Evolutionary conservation across 179 eudicot genomes (phyloP).

Genomic region (Spinacia oleracea): DNA sequence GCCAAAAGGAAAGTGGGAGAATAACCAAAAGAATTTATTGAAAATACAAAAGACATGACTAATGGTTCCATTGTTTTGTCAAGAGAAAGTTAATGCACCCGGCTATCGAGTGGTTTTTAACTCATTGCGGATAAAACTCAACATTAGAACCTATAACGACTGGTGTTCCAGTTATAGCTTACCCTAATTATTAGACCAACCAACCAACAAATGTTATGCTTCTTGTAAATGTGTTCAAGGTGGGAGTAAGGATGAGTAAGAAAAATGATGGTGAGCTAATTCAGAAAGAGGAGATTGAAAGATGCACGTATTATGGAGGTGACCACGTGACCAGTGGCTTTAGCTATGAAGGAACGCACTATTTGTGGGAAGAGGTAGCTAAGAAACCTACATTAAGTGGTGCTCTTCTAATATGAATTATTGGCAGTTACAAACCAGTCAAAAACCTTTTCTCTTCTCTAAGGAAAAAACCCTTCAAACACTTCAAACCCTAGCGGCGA

Average conservation of each 20-base stretch:
- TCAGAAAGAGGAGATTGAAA: constrained; percentile 27
- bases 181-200: constrained; percentile 38
- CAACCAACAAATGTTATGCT: constrained; percentile 33
- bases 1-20: constrained; percentile 28
- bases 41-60: constrained; percentile 34
- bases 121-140: constrained; percentile 40
- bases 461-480: too few species aligned
- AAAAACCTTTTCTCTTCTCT: too few species aligned
- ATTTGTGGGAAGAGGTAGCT: constrained; percentile 27
- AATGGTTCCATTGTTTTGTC: constrained; percentile 34
- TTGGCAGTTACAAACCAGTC: too few species aligned
- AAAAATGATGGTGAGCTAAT: constrained; percentile 22
- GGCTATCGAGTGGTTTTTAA: constrained; percentile 31
- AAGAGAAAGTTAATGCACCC: constrained; percentile 40
- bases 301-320: constrained; percentile 34
- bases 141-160: constrained; percentile 29
- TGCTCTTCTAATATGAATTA: constrained; percentile 23
- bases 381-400: constrained; percentile 20
- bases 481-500: too few species aligned
- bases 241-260: constrained; percentile 36
- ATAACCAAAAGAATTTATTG: constrained; percentile 23
- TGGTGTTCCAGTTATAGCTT: constrained; percentile 33
- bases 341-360: constrained; percentile 27
- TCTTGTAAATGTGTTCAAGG: constrained; percentile 34
- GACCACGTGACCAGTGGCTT: constrained; percentile 24